phyloP scores from a whole-genome alignment of 2,329 filamentous ascomycete genomes.

The Hymenoscyphus infarciens region DNA sequence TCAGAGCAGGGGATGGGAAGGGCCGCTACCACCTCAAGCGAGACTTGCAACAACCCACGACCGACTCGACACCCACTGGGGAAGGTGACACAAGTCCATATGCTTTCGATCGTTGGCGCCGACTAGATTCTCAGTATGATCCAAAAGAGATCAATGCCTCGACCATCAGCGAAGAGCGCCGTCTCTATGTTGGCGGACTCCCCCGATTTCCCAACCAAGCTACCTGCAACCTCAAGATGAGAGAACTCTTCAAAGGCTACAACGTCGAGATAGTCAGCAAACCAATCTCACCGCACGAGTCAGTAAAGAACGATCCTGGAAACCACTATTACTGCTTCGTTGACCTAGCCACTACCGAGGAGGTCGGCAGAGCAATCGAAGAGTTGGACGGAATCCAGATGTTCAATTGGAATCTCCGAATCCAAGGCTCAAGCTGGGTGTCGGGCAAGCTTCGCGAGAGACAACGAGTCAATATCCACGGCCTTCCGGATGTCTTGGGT shows the following conservation, averaged over 20 bases:
- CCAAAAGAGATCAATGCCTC: constrained; percentile 19
- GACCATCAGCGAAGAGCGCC: constrained; percentile 36
- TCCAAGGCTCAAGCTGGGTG: constrained; percentile 16
- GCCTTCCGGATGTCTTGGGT: constrained; percentile 47
- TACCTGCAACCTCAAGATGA: too few species aligned
- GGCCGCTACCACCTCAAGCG: constrained; percentile 12
- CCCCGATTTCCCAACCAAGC: too few species aligned
- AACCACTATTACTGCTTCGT: too few species aligned
- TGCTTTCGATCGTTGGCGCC: constrained; percentile 27
- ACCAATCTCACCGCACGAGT: too few species aligned
- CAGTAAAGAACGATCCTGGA: too few species aligned
- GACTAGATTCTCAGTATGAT: constrained; percentile 18
- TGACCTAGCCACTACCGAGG: too few species aligned
- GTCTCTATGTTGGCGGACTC: too few species aligned
- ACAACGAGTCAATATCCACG: constrained; percentile 48
- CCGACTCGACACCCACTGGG: neutral
- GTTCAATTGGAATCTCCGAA: constrained; percentile 25
- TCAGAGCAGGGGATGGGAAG: constrained; percentile 33
- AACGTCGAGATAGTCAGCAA: too few species aligned
- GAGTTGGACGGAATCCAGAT: constrained; percentile 34
- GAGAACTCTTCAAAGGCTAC: too few species aligned
- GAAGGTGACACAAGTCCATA: constrained; percentile 4
- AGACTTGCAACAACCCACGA: neutral
- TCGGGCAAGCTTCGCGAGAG: constrained; percentile 33
- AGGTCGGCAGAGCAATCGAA: constrained; percentile 50